phyloP scores from a whole-genome alignment of 805 yeast species.

The Spathaspora girioi region DNA sequence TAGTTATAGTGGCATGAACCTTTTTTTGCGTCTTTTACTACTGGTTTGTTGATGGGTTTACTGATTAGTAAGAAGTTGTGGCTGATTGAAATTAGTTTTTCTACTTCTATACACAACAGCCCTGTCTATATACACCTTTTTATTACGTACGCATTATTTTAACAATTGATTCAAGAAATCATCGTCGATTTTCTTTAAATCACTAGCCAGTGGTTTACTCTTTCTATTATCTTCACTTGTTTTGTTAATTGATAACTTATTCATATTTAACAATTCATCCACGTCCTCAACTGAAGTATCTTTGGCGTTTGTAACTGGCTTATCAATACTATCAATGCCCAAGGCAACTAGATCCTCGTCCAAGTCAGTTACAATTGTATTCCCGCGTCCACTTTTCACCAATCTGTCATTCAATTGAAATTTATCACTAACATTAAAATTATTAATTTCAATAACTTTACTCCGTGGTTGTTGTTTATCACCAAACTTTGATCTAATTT shows the following conservation, averaged over 20 bases:
- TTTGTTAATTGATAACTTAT: not conserved
- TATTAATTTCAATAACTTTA: constrained; percentile 34
- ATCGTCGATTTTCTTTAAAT: not conserved
- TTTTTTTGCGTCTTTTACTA: not conserved
- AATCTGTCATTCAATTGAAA: constrained; percentile 23
- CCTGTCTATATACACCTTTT: not conserved
- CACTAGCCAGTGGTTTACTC: not conserved
- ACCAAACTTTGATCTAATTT: constrained; percentile 24
- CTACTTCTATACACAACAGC: not conserved
- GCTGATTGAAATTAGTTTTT: not conserved
- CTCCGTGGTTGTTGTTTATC: constrained; percentile 1
- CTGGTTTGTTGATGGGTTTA: not conserved
- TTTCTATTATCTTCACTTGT: not conserved
- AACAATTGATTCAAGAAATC: constrained; percentile 11
- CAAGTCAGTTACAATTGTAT: not conserved
- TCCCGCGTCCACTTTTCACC: not conserved
- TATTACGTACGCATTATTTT: not conserved
- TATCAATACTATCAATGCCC: not conserved
- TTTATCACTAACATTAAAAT: constrained; percentile 20
- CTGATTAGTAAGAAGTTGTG: not conserved
- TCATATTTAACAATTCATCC: constrained; percentile 1
- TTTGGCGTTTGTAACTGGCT: not conserved
- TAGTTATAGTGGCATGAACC: not conserved
- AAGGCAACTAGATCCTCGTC: constrained; percentile 15
- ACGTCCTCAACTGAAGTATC: constrained; percentile 5